A percentile compares a stretch with the other conserved stretches of the same genome.
These are phyloP conservation scores for Leptographium wingfieldii DNA, from an alignment of 2,329 filamentous ascomycete genomes.

Conservation along the genomic window DNA sequence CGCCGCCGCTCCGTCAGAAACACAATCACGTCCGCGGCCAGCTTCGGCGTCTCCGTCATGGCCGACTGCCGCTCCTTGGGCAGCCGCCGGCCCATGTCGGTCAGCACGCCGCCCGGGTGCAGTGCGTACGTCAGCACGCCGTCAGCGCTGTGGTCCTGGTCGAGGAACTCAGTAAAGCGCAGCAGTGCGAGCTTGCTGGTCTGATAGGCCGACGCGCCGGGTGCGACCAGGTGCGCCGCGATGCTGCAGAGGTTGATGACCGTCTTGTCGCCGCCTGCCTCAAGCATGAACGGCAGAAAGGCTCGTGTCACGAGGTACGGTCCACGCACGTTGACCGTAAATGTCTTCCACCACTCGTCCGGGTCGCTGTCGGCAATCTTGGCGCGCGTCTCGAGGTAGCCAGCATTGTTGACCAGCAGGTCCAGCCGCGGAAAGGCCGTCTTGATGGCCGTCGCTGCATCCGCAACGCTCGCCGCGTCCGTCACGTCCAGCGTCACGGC, in stretches of 20 bases:
- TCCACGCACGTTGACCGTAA: conserved; percentile 39
- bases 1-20: conserved; percentile 12
- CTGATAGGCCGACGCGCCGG: conserved; percentile 31
- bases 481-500: conserved; percentile 21
- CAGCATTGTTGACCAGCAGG: conserved; percentile 27
- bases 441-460: conserved; percentile 20
- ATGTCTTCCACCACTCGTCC: conserved; percentile 32
- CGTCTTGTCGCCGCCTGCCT: conserved; percentile 20
- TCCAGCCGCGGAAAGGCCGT: conserved; percentile 23
- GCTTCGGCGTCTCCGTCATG: conserved; percentile 13
- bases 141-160: conserved; percentile 26
- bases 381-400: conserved; percentile 23
- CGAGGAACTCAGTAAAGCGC: conserved; percentile 31
- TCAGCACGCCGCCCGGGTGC: conserved; percentile 33
- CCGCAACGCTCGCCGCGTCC: conserved; percentile 20
- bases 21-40: conserved; percentile 14
- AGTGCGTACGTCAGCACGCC: conserved; percentile 28
- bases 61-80: conserved; percentile 13
- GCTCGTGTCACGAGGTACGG: conserved; percentile 29
- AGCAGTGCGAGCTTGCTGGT: conserved; percentile 30
- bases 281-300: conserved; percentile 35
- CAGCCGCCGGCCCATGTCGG: conserved; percentile 26
- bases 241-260: conserved; percentile 28
- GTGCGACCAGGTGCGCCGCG: conserved; percentile 21
- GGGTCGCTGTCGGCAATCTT: conserved; percentile 25